These are phyloP conservation scores for Solanum gracilifrons DNA, from an alignment of 257 asterid species.

Conservation along the genomic window DNA sequence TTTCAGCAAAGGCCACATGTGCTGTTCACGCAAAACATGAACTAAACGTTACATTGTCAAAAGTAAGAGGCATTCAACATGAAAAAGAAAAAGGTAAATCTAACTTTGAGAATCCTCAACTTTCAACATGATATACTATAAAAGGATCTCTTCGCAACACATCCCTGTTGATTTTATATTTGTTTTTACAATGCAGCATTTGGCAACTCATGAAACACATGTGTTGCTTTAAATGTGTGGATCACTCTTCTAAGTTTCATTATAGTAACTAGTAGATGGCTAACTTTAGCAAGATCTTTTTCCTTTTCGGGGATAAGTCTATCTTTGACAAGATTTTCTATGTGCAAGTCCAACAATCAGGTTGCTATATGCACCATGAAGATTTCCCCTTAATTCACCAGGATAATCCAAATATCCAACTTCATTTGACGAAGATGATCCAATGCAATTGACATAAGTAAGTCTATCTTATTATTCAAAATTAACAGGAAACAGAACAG, in stretches of 20 bases:
- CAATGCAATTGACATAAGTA: background rate
- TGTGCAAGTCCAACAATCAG: background rate
- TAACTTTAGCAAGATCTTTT: background rate
- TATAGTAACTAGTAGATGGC: background rate
- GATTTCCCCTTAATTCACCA: background rate
- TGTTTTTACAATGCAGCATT: background rate
- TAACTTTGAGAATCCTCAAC: background rate
- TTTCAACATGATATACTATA: background rate
- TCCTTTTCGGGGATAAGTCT: background rate
- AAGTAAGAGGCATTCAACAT: background rate
- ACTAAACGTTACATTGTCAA: background rate
- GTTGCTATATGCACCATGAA: background rate
- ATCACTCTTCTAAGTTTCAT: background rate
- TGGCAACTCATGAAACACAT: background rate
- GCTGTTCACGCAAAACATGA: conserved; percentile 36
- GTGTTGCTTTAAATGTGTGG: background rate
- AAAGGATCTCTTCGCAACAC: background rate
- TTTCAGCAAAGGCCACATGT: conserved; percentile 93
- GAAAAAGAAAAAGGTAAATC: background rate
- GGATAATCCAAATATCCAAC: background rate
- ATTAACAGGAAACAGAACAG: background rate
- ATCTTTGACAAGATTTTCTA: background rate
- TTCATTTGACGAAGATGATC: background rate
- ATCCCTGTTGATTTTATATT: background rate
- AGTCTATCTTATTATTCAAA: background rate